Evolutionary conservation across 495 filamentous ascomycete genomes (phyloP), one percentile per base, ranked within the genome.

Genomic region (Rhypophila decipiens): DNA sequence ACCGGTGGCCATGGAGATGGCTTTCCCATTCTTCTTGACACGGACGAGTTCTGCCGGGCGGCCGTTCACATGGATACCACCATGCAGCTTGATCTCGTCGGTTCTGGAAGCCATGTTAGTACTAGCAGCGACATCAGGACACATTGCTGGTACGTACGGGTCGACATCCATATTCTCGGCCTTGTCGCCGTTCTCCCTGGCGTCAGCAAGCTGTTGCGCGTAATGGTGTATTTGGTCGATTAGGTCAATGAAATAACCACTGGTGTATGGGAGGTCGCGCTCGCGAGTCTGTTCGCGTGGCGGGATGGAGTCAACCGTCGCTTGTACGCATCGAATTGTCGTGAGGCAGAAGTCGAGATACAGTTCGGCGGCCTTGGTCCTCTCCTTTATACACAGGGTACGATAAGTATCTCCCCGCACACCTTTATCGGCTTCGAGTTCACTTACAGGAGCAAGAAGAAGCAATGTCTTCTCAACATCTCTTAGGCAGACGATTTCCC

Each of bases 211-310:
- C 44, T 76, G 72, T 47, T 71, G 65, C 29, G 84, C 85, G 75
- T 87, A 86, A 46, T 82, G 78, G 57, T 79, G 78, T 45, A 87
- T 84, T 79, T 95, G 88, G 55, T 87, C 85, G 59, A 90, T 77
- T 45, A 95, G 83, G 72, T 97, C 91, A 60, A 95, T 80, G 58
- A 96, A 96, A 72, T 97, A 97, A 51, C 82, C 83, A 74, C 83
- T 85, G 77, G 79, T 88, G 71, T 96, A 97, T 27, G 87, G 88
- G 47, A 82, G 80, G 63, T 97, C 91, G 62, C 79, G 68, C 35
- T 87, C 84, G 52, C 85, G 78, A 37, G 82, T 84, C 60, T 86
- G 82, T 63, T 97, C 91, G 51, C 79, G 79, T 56, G 88, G 87
- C 70, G 77, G 82, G 15, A 95, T 72, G 63, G 80, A 79, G 57